These are phyloP conservation scores for Geranium incanum DNA, from an alignment of 441 rosid species.

Conservation along the genomic window DNA sequence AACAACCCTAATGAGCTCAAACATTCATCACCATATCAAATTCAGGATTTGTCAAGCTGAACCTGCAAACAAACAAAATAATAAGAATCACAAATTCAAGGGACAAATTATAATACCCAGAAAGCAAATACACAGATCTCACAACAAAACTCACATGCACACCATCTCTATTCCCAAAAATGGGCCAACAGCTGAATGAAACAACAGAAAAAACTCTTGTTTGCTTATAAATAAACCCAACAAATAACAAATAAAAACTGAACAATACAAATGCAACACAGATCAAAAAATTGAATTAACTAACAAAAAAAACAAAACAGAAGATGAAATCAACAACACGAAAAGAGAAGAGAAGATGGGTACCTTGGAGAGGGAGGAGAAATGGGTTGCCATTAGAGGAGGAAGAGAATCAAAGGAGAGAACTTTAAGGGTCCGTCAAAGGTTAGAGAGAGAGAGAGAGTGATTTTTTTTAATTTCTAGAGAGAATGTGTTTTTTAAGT, in stretches of 20 bases:
- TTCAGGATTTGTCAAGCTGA: not conserved
- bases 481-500: not conserved
- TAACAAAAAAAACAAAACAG: not conserved
- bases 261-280: not conserved
- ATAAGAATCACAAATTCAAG: not conserved
- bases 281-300: not conserved
- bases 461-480: not conserved
- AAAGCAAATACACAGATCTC: conserved; percentile 4
- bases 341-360: not conserved
- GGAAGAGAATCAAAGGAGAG: not conserved
- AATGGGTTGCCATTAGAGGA: conserved; percentile 5
- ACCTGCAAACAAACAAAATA: not conserved
- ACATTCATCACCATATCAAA: not conserved
- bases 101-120: not conserved
- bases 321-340: not conserved
- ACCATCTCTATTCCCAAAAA: not conserved
- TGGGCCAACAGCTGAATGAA: not conserved
- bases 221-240: not conserved
- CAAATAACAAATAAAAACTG: not conserved
- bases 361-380: conserved; percentile 5
- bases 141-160: not conserved
- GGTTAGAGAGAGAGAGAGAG: not conserved
- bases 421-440: not conserved
- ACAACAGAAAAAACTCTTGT: not conserved
- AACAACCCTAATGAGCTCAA: not conserved